Evolutionary conservation across 202 grass and related monocot genomes (phyloP).

Genomic region (Digitaria exilis): DNA sequence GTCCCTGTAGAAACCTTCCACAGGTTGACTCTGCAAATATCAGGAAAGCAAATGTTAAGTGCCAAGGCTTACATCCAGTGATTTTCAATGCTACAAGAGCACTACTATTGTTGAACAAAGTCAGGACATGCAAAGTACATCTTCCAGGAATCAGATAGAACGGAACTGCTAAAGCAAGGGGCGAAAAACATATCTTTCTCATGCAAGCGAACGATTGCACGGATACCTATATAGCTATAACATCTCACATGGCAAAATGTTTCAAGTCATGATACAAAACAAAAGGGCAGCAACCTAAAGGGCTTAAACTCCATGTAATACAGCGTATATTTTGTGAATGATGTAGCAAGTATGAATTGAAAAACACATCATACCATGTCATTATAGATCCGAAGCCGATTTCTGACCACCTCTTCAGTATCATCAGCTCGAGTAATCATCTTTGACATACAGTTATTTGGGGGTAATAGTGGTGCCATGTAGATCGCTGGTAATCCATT

Average conservation of each 20-base stretch:
- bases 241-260: not conserved
- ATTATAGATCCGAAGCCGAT: slow-evolving; percentile 68
- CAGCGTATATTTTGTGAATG: not conserved
- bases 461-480: slow-evolving; percentile 78
- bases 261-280: not conserved
- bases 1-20: slow-evolving; percentile 69
- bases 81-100: not conserved
- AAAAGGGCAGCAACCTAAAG: not conserved
- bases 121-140: not conserved
- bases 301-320: slow-evolving; percentile 13
- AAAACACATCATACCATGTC: slow-evolving; percentile 56
- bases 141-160: not conserved
- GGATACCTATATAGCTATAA: not conserved
- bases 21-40: slow-evolving; percentile 65
- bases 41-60: slow-evolving; percentile 13
- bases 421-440: slow-evolving; percentile 78
- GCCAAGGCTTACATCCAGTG: not conserved
- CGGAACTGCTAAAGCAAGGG: not conserved
- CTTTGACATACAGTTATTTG: slow-evolving; percentile 71
- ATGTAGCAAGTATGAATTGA: not conserved
- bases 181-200: not conserved
- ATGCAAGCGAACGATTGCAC: not conserved
- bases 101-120: not conserved
- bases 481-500: slow-evolving; percentile 77
- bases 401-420: slow-evolving; percentile 74